These are phyloP conservation scores for Grosmannia penicillata DNA, from an alignment of 2,329 filamentous ascomycete species.

Conservation along the genomic window DNA sequence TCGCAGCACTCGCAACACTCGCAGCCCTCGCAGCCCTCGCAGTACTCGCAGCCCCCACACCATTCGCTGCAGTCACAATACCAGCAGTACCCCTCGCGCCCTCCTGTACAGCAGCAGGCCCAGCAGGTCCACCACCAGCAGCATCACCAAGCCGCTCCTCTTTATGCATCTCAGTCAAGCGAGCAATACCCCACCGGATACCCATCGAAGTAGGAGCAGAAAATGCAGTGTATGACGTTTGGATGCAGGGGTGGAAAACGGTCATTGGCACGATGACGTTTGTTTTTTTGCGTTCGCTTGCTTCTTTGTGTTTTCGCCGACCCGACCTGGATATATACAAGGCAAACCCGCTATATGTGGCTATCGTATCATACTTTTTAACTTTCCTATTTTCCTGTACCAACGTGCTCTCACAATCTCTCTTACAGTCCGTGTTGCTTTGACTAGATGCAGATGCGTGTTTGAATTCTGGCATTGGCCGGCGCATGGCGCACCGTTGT, in stretches of 20 bases:
- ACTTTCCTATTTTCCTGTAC: neutral
- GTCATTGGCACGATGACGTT: neutral
- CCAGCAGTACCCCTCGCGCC: too few relatives aligned
- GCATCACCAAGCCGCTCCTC: conserved; percentile 1
- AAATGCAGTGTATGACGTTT: neutral
- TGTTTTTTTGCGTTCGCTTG: neutral
- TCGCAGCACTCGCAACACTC: neutral
- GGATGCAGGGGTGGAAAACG: neutral
- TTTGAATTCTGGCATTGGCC: conserved; percentile 1
- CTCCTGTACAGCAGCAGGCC: too few relatives aligned
- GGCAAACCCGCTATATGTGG: neutral
- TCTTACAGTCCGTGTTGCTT: too few relatives aligned
- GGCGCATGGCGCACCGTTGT: conserved; percentile 4
- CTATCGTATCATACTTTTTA: neutral
- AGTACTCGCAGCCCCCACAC: conserved; percentile 8
- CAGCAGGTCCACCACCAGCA: neutral
- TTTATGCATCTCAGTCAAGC: conserved; percentile 6
- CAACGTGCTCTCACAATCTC: neutral
- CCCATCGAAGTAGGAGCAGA: conserved; percentile 12
- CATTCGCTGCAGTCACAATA: neutral
- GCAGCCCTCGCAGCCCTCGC: conserved; percentile 1
- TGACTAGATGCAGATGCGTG: neutral
- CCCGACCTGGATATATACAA: conserved; percentile 1
- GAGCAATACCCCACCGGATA: conserved; percentile 15
- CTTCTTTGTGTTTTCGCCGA: neutral